Percentiles rank a stretch among this genome's conserved stretches.
These are phyloP conservation scores for Cladochytrium tenue DNA, from an alignment of 371 early-diverging fungal genomes.

Conservation along the genomic window DNA sequence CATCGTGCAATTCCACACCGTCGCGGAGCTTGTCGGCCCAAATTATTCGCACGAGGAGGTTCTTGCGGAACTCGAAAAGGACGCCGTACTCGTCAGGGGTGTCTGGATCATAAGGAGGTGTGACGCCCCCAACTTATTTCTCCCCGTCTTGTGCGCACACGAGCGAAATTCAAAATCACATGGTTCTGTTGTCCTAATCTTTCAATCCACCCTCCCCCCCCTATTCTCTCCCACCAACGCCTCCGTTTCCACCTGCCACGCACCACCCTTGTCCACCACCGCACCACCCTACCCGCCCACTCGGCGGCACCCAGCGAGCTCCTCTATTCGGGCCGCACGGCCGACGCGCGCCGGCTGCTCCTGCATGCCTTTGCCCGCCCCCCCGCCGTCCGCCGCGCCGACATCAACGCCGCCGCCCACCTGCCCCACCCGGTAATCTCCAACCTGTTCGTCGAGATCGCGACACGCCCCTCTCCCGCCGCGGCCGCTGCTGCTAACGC, in stretches of 20 bases:
- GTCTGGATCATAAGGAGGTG: conserved; percentile 46
- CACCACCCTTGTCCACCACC: too few relatives aligned
- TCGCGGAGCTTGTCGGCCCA: conserved; percentile 20
- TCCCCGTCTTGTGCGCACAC: too few relatives aligned
- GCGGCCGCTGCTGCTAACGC: not conserved
- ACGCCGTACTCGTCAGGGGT: conserved; percentile 41
- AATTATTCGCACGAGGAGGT: conserved; percentile 23
- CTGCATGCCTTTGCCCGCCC: conserved; percentile 26
- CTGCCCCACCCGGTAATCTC: conserved; percentile 37
- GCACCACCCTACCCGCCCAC: not conserved
- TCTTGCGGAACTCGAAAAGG: conserved; percentile 25
- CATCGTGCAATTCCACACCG: conserved; percentile 22
- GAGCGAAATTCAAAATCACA: too few relatives aligned
- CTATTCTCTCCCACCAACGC: too few relatives aligned
- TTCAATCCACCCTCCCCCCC: too few relatives aligned
- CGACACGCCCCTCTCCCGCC: conserved; percentile 13
- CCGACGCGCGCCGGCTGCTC: conserved; percentile 40
- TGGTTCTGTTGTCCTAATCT: too few relatives aligned
- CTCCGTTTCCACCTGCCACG: too few relatives aligned
- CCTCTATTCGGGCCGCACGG: conserved; percentile 36
- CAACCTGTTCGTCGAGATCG: conserved; percentile 46
- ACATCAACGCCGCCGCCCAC: conserved; percentile 26
- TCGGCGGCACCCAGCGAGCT: conserved; percentile 27
- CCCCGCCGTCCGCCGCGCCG: conserved; percentile 26
- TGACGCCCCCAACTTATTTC: too few relatives aligned